These are phyloP conservation scores for Fusarium sarcochroum DNA, from an alignment of 2,329 filamentous ascomycete species.

Conservation along the genomic window DNA sequence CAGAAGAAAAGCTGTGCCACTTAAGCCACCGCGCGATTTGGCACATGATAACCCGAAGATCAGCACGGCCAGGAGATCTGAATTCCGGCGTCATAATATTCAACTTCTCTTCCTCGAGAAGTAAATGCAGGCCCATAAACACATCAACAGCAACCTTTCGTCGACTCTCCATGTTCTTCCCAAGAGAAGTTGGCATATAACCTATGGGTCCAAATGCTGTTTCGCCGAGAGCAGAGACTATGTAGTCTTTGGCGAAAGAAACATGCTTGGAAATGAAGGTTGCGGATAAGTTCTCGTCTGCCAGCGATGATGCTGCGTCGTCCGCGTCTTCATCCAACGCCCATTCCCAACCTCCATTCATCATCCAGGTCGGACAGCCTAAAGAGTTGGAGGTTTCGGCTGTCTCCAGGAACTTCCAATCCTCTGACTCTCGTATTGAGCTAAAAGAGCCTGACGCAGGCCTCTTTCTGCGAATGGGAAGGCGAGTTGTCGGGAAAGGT, in stretches of 20 bases:
- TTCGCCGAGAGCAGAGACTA: slow-evolving; percentile 71
- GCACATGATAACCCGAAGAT: slow-evolving; percentile 80
- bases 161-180: slow-evolving; percentile 68
- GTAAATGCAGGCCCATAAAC: slow-evolving; percentile 83
- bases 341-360: slow-evolving; percentile 79
- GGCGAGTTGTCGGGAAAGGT: slow-evolving; percentile 44
- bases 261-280: slow-evolving; percentile 68
- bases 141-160: slow-evolving; percentile 75
- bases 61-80: slow-evolving; percentile 59
- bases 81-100: slow-evolving; percentile 68
- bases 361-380: slow-evolving; percentile 70
- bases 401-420: slow-evolving; percentile 65
- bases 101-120: slow-evolving; percentile 92
- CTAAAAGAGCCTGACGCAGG: slow-evolving; percentile 55
- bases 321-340: slow-evolving; percentile 69
- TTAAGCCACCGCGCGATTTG: slow-evolving; percentile 88
- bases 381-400: slow-evolving; percentile 64
- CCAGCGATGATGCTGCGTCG: slow-evolving; percentile 47
- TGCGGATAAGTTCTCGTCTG: slow-evolving; percentile 43
- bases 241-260: slow-evolving; percentile 74
- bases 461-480: slow-evolving; percentile 52
- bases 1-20: slow-evolving; percentile 68
- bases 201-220: slow-evolving; percentile 67
- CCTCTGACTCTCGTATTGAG: slow-evolving; percentile 54
- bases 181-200: slow-evolving; percentile 74